phyloP scores from a whole-genome alignment of 495 filamentous ascomycete species.

The Rostrohypoxylon terebratum region DNA sequence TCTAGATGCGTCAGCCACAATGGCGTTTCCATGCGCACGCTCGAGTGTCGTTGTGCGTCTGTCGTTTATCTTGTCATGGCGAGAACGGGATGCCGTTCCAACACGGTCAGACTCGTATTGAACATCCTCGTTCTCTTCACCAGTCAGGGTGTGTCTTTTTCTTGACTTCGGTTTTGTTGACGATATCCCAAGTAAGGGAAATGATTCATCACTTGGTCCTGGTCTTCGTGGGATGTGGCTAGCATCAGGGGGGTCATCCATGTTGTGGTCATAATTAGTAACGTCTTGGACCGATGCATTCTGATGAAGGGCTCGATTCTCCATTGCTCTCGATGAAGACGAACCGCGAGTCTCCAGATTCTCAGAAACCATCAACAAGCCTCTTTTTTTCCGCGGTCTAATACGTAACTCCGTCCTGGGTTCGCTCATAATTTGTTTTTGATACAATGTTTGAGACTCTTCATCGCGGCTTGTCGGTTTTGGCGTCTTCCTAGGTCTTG shows the following conservation, averaged over 20 bases:
- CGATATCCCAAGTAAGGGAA: not conserved
- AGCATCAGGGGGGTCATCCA: not conserved
- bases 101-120: not conserved
- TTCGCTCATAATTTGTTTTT: conserved; percentile 30
- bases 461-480: conserved; percentile 7
- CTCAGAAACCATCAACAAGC: conserved; percentile 54
- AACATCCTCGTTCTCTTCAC: not conserved
- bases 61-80: not conserved
- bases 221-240: not conserved
- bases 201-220: not conserved
- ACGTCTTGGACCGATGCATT: not conserved
- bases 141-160: not conserved
- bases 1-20: not conserved
- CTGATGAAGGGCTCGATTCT: conserved; percentile 6
- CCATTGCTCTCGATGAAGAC: conserved; percentile 7
- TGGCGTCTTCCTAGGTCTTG: conserved; percentile 2
- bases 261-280: not conserved
- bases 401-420: conserved; percentile 57
- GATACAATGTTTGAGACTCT: not conserved
- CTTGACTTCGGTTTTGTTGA: not conserved
- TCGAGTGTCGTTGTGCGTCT: not conserved
- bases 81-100: not conserved
- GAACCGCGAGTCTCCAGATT: conserved; percentile 27
- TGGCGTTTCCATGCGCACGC: not conserved
- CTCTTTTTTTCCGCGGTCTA: conserved; percentile 57